Percentiles rank a stretch among this genome's conserved stretches.
Evolutionary conservation across 108 stramenopile genomes (phyloP).

Genomic region (Fragilariopsis cylindrus): DNA sequence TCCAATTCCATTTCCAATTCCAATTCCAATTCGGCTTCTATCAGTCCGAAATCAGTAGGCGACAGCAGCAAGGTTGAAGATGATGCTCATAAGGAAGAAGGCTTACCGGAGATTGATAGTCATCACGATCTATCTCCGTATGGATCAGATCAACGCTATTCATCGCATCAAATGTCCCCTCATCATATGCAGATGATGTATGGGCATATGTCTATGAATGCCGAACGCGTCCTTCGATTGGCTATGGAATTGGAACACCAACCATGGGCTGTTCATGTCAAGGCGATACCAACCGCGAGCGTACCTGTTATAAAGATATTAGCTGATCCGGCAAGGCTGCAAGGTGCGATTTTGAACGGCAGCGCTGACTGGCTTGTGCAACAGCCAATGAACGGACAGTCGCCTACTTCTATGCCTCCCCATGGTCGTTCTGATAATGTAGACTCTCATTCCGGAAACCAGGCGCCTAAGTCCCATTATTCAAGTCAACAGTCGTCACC

Average conservation of each 20-base stretch:
- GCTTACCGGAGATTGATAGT: neutral
- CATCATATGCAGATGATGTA: slow-evolving; percentile 35
- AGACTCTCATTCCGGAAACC: slow-evolving; percentile 7
- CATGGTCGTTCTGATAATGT: neutral
- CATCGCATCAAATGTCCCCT: slow-evolving; percentile 18
- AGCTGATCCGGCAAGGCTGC: slow-evolving; percentile 79
- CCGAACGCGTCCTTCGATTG: slow-evolving; percentile 74
- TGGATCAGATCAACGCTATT: neutral
- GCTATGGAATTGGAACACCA: slow-evolving; percentile 76
- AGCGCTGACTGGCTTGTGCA: slow-evolving; percentile 38
- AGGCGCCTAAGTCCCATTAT: slow-evolving; percentile 27
- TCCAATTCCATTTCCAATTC: neutral
- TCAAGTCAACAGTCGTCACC: slow-evolving; percentile 36
- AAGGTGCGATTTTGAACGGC: slow-evolving; percentile 39
- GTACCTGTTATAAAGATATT: slow-evolving; percentile 90
- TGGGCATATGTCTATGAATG: slow-evolving; percentile 60
- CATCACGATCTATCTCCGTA: slow-evolving; percentile 6
- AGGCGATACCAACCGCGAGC: slow-evolving; percentile 85
- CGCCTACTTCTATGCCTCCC: neutral
- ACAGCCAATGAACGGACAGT: slow-evolving; percentile 18
- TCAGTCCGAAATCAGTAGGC: neutral
- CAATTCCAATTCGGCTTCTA: too few relatives aligned
- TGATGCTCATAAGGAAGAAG: neutral
- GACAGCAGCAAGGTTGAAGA: neutral
- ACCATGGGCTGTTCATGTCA: slow-evolving; percentile 90